Percentiles rank a stretch among this genome's conserved stretches.
Conservation (phyloP, 805 yeast genomes). For the Suhomyces xylopsoci region DNA sequence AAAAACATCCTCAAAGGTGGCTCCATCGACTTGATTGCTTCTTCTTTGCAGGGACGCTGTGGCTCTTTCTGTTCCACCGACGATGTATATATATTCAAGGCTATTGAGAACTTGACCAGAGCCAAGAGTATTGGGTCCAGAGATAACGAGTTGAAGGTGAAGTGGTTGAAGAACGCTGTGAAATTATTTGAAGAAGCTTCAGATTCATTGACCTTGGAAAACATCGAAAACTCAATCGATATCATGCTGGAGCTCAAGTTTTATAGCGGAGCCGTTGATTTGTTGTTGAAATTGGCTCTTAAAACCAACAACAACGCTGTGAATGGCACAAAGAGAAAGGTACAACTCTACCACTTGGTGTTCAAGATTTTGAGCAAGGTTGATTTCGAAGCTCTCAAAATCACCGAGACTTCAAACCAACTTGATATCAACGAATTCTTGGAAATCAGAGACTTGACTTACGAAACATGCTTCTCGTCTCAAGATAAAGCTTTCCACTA, state of each 20-base stretch:
- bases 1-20: slow-evolving; percentile 88
- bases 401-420: slow-evolving; percentile 34
- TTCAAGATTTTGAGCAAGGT: slow-evolving; percentile 72
- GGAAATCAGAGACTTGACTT: slow-evolving; percentile 67
- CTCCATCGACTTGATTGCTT: slow-evolving; percentile 85
- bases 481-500: slow-evolving; percentile 87
- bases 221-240: slow-evolving; percentile 73
- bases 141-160: slow-evolving; percentile 65
- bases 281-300: slow-evolving; percentile 72
- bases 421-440: slow-evolving; percentile 48
- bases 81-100: slow-evolving; percentile 91
- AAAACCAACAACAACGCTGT: slow-evolving; percentile 30
- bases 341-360: slow-evolving; percentile 59
- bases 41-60: slow-evolving; percentile 85
- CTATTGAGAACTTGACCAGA: slow-evolving; percentile 83
- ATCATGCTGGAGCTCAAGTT: slow-evolving; percentile 76
- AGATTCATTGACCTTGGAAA: slow-evolving; percentile 72
- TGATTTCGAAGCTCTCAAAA: slow-evolving; percentile 58
- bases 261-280: slow-evolving; percentile 82
- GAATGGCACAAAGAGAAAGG: neutral
- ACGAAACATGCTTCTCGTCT: slow-evolving; percentile 67
- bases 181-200: slow-evolving; percentile 75
- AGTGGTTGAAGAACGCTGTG: slow-evolving; percentile 71
- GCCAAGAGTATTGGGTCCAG: slow-evolving; percentile 73
- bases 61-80: slow-evolving; percentile 92